phyloP scores from a whole-genome alignment of 2,329 filamentous ascomycete species.

The Cercospora citrullina region DNA sequence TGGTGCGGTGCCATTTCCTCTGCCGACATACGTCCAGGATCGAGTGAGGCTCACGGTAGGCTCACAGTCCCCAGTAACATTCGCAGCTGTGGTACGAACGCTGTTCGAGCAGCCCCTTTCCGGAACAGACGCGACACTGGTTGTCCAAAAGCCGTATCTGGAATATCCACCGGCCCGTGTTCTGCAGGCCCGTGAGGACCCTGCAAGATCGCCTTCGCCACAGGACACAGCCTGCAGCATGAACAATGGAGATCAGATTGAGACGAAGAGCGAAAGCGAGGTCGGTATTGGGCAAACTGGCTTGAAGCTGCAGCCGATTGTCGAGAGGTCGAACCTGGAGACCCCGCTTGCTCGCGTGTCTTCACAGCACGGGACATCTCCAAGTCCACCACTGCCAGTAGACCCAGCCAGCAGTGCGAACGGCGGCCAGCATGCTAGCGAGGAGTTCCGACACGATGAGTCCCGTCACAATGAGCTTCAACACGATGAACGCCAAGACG shows the following conservation, averaged over 20 bases:
- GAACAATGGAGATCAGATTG: constrained; percentile 33
- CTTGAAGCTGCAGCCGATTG: neutral
- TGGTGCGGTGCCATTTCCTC: neutral
- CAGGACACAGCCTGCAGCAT: constrained; percentile 27
- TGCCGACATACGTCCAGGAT: constrained; percentile 19
- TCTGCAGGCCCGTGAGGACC: neutral
- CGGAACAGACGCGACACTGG: neutral
- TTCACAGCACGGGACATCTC: neutral
- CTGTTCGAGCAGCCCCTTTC: constrained; percentile 10
- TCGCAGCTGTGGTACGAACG: neutral
- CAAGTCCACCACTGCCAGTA: neutral
- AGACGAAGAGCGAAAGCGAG: neutral
- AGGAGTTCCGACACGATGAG: neutral
- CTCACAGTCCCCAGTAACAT: neutral
- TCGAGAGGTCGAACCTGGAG: neutral
- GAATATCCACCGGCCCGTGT: neutral
- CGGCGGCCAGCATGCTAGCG: neutral
- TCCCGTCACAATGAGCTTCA: neutral
- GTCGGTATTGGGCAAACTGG: neutral
- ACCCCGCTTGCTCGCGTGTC: neutral
- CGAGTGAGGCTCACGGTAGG: constrained; percentile 9
- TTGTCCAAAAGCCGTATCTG: constrained; percentile 19
- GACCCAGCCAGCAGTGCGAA: neutral
- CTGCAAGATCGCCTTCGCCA: neutral
- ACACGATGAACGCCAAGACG: neutral